Percentiles rank a stretch among this genome's conserved stretches.
These are phyloP conservation scores for Aechmea fasciata DNA, from an alignment of 176 grass and related monocot genomes.

Conservation along the genomic window DNA sequence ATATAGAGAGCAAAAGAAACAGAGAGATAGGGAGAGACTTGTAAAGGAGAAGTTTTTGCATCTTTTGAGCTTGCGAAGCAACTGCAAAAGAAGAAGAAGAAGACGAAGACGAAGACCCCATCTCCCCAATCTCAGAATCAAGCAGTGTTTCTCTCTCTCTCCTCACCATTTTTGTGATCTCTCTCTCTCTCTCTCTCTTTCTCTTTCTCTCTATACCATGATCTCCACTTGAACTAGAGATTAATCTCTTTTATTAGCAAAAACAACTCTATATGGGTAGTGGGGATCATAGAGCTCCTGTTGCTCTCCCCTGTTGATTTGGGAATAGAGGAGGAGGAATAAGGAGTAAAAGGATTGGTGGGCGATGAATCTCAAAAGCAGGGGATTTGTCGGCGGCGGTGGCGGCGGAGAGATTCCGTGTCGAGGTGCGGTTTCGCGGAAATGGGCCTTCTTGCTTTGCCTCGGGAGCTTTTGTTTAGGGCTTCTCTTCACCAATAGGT, in stretches of 20 bases:
- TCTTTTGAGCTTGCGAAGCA: no score
- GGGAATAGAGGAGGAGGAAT: not conserved
- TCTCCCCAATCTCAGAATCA: no score
- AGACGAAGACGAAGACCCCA: no score
- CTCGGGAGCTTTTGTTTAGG: conserved; percentile 75
- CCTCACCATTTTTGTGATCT: no score
- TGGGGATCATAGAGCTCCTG: not conserved
- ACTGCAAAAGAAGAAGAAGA: no score
- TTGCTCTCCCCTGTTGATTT: not conserved
- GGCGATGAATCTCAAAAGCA: conserved; percentile 43
- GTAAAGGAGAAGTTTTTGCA: no score
- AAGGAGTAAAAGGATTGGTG: not conserved
- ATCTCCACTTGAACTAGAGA: no score
- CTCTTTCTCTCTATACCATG: no score
- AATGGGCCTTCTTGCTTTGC: conserved; percentile 63
- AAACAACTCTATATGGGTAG: not conserved
- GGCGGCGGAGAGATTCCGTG: conserved; percentile 32
- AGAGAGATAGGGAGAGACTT: no score
- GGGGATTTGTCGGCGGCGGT: conserved; percentile 1
- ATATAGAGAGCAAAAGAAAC: no score
- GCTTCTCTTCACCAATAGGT: conserved; percentile 89
- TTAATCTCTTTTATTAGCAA: not conserved
- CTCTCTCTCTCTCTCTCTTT: no score
- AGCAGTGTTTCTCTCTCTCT: no score
- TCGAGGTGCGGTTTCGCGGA: conserved; percentile 38